Evolutionary conservation across 805 yeast species (phyloP).

Genomic region (Spathaspora girioi): DNA sequence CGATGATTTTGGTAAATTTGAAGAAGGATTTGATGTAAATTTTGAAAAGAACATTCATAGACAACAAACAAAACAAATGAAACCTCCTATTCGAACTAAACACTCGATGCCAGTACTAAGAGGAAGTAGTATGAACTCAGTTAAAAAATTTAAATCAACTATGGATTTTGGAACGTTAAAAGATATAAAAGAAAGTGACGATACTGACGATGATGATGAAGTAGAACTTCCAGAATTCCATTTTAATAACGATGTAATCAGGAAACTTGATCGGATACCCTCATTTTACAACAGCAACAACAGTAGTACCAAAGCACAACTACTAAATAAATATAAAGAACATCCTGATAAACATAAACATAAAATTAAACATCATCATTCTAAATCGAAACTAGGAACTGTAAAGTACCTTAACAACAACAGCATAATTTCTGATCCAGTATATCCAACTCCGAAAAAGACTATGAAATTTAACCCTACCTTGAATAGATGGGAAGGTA

Average conservation of each 20-base stretch:
- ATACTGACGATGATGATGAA: constrained; percentile 1
- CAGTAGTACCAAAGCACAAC: constrained; percentile 19
- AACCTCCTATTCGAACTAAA: constrained; percentile 1
- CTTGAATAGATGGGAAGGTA: constrained; percentile 60
- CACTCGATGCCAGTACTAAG: constrained; percentile 5
- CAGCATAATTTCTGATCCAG: constrained; percentile 9
- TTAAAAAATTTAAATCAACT: constrained; percentile 30
- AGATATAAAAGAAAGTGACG: constrained; percentile 4
- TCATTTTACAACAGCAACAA: constrained; percentile 29
- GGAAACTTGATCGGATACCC: constrained; percentile 39
- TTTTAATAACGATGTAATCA: constrained; percentile 29
- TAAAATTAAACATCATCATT: constrained; percentile 2
- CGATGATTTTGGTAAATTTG: constrained; percentile 35
- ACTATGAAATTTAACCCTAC: constrained; percentile 53
- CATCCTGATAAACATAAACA: constrained; percentile 12
- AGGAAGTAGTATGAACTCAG: constrained; percentile 1
- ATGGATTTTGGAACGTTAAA: constrained; percentile 23
- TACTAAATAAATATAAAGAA: constrained; percentile 31
- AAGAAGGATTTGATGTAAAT: constrained; percentile 31
- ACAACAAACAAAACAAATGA: neutral
- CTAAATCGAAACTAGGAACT: constrained; percentile 23
- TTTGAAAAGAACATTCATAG: constrained; percentile 6
- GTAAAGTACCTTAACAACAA: constrained; percentile 25
- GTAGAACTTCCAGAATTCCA: constrained; percentile 26
- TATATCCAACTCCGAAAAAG: constrained; percentile 15